Evolutionary conservation across 768 basidiomycete genomes (phyloP).

Genomic region (Lyophyllum decastes): DNA sequence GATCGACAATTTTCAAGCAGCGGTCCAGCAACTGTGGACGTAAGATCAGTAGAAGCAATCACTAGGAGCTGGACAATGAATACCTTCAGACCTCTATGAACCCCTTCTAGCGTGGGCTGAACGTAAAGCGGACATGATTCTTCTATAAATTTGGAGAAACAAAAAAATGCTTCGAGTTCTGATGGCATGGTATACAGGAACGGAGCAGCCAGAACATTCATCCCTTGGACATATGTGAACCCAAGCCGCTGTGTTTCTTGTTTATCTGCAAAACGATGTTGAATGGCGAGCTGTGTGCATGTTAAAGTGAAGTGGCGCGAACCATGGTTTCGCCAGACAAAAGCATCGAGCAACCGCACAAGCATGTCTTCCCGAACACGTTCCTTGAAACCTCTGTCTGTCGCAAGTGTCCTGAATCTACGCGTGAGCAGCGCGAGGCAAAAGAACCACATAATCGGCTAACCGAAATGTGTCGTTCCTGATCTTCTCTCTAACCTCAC

Average conservation of each 20-base stretch:
- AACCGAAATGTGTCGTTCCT: constrained; percentile 96
- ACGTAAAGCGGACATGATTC: constrained; percentile 95
- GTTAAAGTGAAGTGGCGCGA: constrained; percentile 9
- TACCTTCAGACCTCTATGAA: constrained; percentile 93
- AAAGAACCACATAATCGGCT: constrained; percentile 5
- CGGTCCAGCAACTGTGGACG: constrained; percentile 78
- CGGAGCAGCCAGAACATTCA: constrained; percentile 98
- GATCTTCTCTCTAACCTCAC: constrained; percentile 88
- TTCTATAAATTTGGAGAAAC: constrained; percentile 96
- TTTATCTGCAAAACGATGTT: constrained; percentile 48
- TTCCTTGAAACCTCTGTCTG: constrained; percentile 97
- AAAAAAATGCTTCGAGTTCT: constrained; percentile 97
- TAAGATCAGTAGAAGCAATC: neutral
- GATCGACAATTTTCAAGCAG: constrained; percentile 90
- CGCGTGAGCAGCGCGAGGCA: neutral
- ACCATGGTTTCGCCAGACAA: constrained; percentile 96
- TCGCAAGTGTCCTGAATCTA: constrained; percentile 77
- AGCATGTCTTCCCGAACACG: constrained; percentile 97
- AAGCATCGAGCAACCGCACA: constrained; percentile 93
- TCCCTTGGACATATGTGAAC: constrained; percentile 98
- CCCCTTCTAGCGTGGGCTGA: constrained; percentile 93
- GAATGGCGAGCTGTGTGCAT: neutral
- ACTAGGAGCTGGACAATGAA: neutral
- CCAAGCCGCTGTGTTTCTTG: constrained; percentile 78
- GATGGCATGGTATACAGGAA: constrained; percentile 98